Evolutionary conservation across 169 alveolate genomes (phyloP), one percentile per base, ranked within the genome.

Genomic region (Plasmodium knowlesi): DNA sequence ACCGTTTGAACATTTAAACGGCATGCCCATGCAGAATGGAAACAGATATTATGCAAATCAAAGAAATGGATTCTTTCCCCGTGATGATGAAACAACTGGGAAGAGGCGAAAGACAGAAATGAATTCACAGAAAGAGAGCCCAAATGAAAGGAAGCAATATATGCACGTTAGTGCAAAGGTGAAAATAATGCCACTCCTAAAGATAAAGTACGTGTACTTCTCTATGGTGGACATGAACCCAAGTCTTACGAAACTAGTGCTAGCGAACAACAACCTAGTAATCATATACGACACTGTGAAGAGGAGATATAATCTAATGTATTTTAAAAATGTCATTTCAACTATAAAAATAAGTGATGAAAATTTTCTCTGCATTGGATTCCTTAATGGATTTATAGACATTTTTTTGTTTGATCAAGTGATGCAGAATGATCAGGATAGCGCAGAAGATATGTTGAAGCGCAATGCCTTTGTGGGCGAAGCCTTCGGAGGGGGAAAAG

Each of bases 301-400:
- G 79, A 85, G 32, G n/a, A 19, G 93, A 16, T 85, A 85, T 32
- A 85, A 53, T 34, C 53, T 85, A 12, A 22, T 85, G 0, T 74
- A 74, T 25, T 85, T 39, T 74, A 74, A 9, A 14, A 34, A 85
- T 8, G 73, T 74, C 61, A 85, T 85, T 32, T 85, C 93, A 2
- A 10, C 82, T 14, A 28, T 85, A 46, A 85, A 85, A 74, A 53
- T 85, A 74, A 50, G 93, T 34, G 93, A 85, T 39, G 93, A 85
- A 0, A 76, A 85, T 50, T 85, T 76, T 39, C 61, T 85, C 30
- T 74, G 82, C 6, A 25, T 85, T 74, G 93, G 93, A 12, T 85
- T 85, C 28, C 6, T 85, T 1, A 85, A 46, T 32, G 93, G 93
- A 0, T 85, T 30, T 25, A 85, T 85, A 6, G 5, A 74, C 25